Evolutionary conservation across 192 early-diverging fungal genomes (phyloP), one percentile per base, ranked within the genome.

Genomic region (Rhizophagus sp.): DNA sequence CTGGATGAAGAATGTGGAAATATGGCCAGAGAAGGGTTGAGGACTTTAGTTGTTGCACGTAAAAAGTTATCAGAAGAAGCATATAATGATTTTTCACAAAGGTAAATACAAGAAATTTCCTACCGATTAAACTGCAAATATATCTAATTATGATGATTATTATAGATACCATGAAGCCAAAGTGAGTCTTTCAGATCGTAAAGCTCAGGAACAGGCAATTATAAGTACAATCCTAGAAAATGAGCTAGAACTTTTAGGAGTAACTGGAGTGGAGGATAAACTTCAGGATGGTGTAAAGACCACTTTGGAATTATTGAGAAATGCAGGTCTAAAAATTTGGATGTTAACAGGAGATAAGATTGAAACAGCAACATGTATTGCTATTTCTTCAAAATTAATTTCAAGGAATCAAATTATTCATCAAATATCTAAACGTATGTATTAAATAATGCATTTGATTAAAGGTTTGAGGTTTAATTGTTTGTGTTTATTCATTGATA

Each of bases 321-420:
- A 97, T 82, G 96, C 97, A 22, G 96, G 96, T 12, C 76, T 97
- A 61, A 94, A 91, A 79, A 94, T 98, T 30, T 98, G 97, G 97
- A 98, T 98, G 97, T 89, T 98, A 63, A 98, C 97, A 0, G 96
- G 97, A 67, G 97, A 99, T 86, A 99, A 99, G 82, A 95, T 97
- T 67, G 97, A 99, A 83, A 99, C 97, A 22, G 97, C 97, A 33
- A 96, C 95, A 0, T 97, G 95, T 82, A 95, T 99, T 80, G 96
- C 97, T 0, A 91, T 97, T 19, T 97, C 96, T 4, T 96, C 95
- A 13, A 96, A 95, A 75, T 88, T 99, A 22, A 93, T 97, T 13
- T 88, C 94, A 1, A 88, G 96, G 33, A 95, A 95, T 80, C 96
- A 97, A 87, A 88, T 85, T 8, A 95, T 99, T 52, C 91, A 97